A percentile compares a stretch with the other conserved stretches of the same genome.
Conservation (phyloP, 2,329 filamentous ascomycete genomes). For the Coniochaeta sp. region DNA sequence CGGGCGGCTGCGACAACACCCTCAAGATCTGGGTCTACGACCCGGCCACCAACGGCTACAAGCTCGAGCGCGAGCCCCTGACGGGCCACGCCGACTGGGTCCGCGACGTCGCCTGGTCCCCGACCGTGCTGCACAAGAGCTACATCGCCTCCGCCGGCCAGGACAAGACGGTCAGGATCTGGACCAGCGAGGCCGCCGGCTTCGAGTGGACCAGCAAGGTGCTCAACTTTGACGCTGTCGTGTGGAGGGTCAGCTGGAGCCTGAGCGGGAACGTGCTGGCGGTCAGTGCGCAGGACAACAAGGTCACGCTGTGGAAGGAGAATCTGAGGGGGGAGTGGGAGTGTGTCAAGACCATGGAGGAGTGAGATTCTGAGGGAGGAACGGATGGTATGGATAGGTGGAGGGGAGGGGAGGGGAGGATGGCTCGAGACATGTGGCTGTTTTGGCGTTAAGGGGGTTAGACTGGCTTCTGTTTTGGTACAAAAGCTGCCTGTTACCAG, state of each 20-base stretch:
- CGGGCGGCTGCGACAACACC: slow-evolving; percentile 86
- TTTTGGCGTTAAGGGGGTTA: slow-evolving; percentile 2
- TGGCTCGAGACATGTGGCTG: neutral
- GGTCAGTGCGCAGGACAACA: slow-evolving; percentile 90
- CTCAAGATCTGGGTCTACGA: slow-evolving; percentile 92
- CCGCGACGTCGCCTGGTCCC: slow-evolving; percentile 93
- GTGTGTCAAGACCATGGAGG: slow-evolving; percentile 92
- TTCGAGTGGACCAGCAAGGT: slow-evolving; percentile 79
- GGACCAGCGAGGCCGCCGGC: slow-evolving; percentile 68
- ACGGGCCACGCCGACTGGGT: slow-evolving; percentile 93
- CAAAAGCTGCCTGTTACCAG: neutral
- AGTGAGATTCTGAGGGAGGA: slow-evolving; percentile 38
- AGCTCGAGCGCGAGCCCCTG: slow-evolving; percentile 56
- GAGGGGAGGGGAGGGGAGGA: neutral
- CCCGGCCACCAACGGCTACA: slow-evolving; percentile 50
- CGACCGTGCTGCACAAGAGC: slow-evolving; percentile 87
- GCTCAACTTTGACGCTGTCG: slow-evolving; percentile 77
- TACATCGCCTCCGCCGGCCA: slow-evolving; percentile 95
- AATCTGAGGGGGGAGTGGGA: slow-evolving; percentile 96
- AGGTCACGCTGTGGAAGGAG: slow-evolving; percentile 97
- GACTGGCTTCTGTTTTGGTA: neutral
- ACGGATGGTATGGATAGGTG: too few relatives aligned
- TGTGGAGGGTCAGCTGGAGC: slow-evolving; percentile 98
- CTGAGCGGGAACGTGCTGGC: slow-evolving; percentile 94
- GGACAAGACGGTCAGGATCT: slow-evolving; percentile 96